Evolutionary conservation across 208 protist genomes (phyloP).

Genomic region (Trypanosoma conorhini): DNA sequence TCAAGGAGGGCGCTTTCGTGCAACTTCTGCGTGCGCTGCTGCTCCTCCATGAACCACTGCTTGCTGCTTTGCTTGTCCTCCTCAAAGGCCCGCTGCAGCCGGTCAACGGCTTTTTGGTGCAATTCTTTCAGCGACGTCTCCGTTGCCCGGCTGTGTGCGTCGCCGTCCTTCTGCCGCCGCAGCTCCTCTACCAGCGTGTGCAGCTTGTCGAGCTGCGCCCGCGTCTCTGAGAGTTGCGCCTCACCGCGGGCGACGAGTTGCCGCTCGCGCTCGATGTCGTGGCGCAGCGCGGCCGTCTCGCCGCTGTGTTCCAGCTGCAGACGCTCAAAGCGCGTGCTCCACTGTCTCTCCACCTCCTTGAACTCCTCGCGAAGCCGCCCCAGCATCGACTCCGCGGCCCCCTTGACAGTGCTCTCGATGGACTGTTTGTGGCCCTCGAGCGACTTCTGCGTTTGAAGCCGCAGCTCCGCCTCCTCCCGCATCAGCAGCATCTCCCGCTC

Average conservation of each 20-base stretch:
- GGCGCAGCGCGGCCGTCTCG: conserved; percentile 51
- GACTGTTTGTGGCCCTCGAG: conserved; percentile 38
- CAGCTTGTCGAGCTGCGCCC: conserved; percentile 48
- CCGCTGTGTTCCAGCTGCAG: conserved; percentile 46
- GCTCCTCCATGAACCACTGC: conserved; percentile 57
- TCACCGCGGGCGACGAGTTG: conserved; percentile 45
- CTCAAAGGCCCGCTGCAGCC: conserved; percentile 70
- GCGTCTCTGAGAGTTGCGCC: conserved; percentile 65
- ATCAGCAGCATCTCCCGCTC: conserved; percentile 71
- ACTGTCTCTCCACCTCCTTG: conserved; percentile 43
- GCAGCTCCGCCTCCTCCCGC: conserved; percentile 54
- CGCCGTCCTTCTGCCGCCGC: conserved; percentile 29
- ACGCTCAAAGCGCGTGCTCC: conserved; percentile 36
- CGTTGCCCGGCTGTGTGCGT: conserved; percentile 28
- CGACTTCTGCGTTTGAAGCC: conserved; percentile 29
- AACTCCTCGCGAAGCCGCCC: conserved; percentile 42
- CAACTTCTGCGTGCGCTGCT: conserved; percentile 44
- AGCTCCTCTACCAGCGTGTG: conserved; percentile 56
- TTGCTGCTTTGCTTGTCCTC: conserved; percentile 65
- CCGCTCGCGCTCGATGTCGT: conserved; percentile 58
- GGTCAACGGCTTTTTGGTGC: conserved; percentile 51
- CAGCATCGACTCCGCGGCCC: conserved; percentile 40
- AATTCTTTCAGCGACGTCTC: conserved; percentile 45
- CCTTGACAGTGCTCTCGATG: conserved; percentile 39
- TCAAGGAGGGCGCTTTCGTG: conserved; percentile 52